Evolutionary conservation across 179 eudicot genomes (phyloP).

Genomic region (Carnegiea gigantea): DNA sequence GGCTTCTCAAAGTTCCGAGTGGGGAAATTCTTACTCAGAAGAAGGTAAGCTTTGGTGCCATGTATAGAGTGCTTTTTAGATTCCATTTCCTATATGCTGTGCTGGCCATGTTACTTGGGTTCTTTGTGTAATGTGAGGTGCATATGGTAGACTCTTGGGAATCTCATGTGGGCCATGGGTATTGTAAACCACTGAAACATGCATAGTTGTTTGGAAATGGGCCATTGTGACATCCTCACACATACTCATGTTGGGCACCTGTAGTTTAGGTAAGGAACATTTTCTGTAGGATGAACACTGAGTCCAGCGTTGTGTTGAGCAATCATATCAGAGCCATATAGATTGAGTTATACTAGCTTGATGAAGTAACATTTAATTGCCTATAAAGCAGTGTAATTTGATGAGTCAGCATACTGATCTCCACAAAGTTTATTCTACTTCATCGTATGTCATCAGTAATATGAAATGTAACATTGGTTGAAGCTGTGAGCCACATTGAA

Average conservation of each 20-base stretch:
- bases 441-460: neutral
- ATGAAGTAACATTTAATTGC: neutral
- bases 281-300: neutral
- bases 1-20: slow-evolving; percentile 77
- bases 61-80: neutral
- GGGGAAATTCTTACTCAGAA: slow-evolving; percentile 95
- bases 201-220: neutral
- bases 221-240: neutral
- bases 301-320: neutral
- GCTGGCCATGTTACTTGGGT: neutral
- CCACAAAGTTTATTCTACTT: neutral
- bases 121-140: neutral
- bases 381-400: neutral
- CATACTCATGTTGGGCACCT: neutral
- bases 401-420: neutral
- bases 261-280: neutral
- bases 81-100: neutral
- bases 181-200: neutral
- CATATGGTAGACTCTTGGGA: neutral
- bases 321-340: neutral
- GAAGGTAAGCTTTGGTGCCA: slow-evolving; percentile 48
- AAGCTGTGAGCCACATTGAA: neutral
- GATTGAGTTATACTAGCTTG: neutral
- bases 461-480: no score
- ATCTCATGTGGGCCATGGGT: neutral